Base-by-base conservation (phyloP, 345 rosid genomes). In the Brassica juncea region DNA sequence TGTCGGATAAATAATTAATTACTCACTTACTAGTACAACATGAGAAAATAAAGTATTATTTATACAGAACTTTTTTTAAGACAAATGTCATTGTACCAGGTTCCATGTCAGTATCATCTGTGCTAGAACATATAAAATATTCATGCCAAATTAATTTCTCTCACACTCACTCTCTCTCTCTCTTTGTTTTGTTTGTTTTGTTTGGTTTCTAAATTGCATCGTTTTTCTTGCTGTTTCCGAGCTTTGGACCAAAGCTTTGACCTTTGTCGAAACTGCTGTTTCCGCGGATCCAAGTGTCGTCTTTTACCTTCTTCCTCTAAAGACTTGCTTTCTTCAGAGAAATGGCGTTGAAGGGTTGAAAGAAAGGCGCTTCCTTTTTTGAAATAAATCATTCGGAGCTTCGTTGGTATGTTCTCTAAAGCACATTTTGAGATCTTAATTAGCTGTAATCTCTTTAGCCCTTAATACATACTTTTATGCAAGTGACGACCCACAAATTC, bases 211-310 rank as follows among this genome's bases (percentile, higher is more conserved):
- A 34, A 27, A n/a, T 34, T 73, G 68, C 74, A 79, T 68, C 66
- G 70, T 49, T 73, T 68, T 11, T 34, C 30, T 79, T 73, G 31
- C 54, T 66, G 28, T 23, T 62, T 52, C 19, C 19, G 37, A 80
- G 71, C 76, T 69, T 74, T 63, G 83, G 67, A 80, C 79, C 61
- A 70, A 80, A 19, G 34, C 62, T 74, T 80, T 69, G 83, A 80
- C 79, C 79, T 55, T 74, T 37, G 28, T 59, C 63, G 74, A 52
- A 34, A 7, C 74, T 62, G 65, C 78, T 73, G 73, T 66, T 78
- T 57, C 77, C 61, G 32, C 39, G 4, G 67, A 72, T 79, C 73
- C 42, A 79, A 78, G 71, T 71, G 19, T 78, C 64, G 7, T 35
- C 59, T 58, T 78, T 66, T 65, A 16, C 61, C 68, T 37, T 72